phyloP scores from a whole-genome alignment of 106 monocot species.

The Dendrobium nobile region DNA sequence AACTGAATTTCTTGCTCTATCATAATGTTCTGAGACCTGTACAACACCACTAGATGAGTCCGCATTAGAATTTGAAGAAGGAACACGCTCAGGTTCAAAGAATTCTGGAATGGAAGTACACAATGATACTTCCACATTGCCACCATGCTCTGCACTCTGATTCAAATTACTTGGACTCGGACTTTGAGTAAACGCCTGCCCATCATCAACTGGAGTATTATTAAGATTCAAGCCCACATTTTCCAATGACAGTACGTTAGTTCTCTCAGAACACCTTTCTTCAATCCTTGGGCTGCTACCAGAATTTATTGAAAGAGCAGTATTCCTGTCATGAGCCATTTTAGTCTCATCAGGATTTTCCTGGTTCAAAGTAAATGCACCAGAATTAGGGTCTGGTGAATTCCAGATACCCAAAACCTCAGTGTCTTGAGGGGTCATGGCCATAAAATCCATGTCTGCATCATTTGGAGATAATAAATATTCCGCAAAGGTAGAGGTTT shows the following conservation, averaged over 20 bases:
- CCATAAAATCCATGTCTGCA: constrained; percentile 14
- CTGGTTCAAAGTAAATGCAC: constrained; percentile 14
- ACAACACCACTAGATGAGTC: constrained; percentile 15
- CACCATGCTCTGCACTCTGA: constrained; percentile 14
- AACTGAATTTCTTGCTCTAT: constrained; percentile 41
- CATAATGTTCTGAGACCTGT: constrained; percentile 26
- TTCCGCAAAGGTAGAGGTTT: too few species aligned
- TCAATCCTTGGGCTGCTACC: constrained; percentile 15
- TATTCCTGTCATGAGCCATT: constrained; percentile 21
- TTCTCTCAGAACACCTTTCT: constrained; percentile 21
- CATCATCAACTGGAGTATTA: constrained; percentile 24
- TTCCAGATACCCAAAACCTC: constrained; percentile 26
- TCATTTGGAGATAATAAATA: constrained; percentile 4
- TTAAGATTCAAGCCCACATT: constrained; percentile 35
- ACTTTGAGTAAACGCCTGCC: constrained; percentile 15
- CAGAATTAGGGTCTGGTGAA: constrained; percentile 21
- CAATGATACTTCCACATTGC: background rate
- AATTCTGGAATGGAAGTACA: constrained; percentile 23
- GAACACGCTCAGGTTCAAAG: constrained; percentile 12
- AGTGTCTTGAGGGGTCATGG: constrained; percentile 10
- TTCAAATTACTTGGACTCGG: constrained; percentile 8
- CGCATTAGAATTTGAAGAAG: constrained; percentile 19
- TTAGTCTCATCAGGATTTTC: constrained; percentile 21
- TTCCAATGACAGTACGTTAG: constrained; percentile 18
- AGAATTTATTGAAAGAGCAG: constrained; percentile 6